These are phyloP conservation scores for Paracorniculantispora psalliotae DNA, from an alignment of 2,329 filamentous ascomycete species.

Conservation along the genomic window DNA sequence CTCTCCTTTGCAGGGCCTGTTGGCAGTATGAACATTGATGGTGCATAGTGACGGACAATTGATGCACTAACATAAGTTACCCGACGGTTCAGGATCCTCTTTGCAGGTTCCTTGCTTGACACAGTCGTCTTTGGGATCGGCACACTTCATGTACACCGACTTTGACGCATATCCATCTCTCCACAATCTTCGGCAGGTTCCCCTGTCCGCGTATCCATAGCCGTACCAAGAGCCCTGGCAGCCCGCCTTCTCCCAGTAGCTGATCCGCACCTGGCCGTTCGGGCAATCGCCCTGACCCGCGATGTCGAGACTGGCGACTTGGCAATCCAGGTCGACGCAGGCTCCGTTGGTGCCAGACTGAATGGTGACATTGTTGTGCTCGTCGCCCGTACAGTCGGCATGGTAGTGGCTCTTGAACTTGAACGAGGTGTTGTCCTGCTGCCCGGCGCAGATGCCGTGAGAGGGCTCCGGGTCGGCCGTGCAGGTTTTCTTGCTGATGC, in stretches of 20 bases:
- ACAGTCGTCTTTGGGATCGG: not conserved
- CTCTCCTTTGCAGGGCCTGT: too few species aligned
- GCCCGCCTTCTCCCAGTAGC: not conserved
- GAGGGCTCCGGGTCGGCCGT: not conserved
- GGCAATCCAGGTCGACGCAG: conserved; percentile 14
- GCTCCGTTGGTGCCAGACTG: not conserved
- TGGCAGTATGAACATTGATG: too few species aligned
- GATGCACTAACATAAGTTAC: not conserved
- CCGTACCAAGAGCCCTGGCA: not conserved
- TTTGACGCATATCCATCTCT: not conserved
- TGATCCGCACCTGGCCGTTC: conserved; percentile 1
- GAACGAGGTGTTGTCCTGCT: not conserved
- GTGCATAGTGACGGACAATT: not conserved
- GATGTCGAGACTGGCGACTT: conserved; percentile 5
- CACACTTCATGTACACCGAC: not conserved
- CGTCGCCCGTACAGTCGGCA: conserved; percentile 7
- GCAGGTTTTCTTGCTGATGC: conserved; percentile 1
- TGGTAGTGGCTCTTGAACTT: conserved; percentile 8
- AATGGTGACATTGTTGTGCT: conserved; percentile 6
- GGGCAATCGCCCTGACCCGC: not conserved
- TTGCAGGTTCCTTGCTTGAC: not conserved
- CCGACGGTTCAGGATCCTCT: not conserved
- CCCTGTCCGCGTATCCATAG: not conserved
- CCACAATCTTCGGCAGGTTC: not conserved
- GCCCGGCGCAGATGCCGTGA: not conserved